Evolutionary conservation across 1,139 yeast species (phyloP), one percentile per base, ranked within the genome.

Genomic region (Taphrina confusa): DNA sequence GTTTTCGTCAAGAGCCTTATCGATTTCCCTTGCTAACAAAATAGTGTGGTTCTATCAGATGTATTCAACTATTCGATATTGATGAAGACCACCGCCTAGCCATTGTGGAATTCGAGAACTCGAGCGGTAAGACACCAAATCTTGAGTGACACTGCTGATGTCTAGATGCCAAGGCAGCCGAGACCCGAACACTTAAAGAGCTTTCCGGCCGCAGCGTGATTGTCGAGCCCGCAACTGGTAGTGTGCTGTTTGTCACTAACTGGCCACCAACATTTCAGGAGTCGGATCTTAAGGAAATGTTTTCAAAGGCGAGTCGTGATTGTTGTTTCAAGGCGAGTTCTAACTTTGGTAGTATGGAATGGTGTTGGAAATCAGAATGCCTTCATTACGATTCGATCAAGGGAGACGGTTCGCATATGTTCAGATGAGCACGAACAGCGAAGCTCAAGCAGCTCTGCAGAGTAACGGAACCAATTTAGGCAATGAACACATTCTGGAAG

Each of bases 341-440:
- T 47, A 28, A 31, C 4, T 31, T 12, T 18, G 4, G 16, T 16
- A 71, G 3, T 70, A 70, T 55, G 88, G 88, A 0, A 70, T 71
- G 0, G 71, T 84, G 0, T 66, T 82, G 4, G 80, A 82, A 61
- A 73, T 85, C 0, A 74, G 96, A 57, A 76, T 87, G 45, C 96
- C 96, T 0, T 80, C 86, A 0, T 80, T 85, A 63, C 78, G 78
- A 42, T 77, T 75, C 52, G 80, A 82, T 65, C 71, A 80, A 3
- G 78, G 78, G 20, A 76, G 95, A 61, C 71, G 95, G 36, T 89
- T 89, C 69, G 87, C 95, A 64, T 89, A 88, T 67, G 76, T 87
- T 12, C 95, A 88, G 67, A 74, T 65, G 66, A 74, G 0, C 70
- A 75, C 12, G 63, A 79, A 47, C 11, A 74, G 74, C 6, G 74